Conservation (phyloP, 345 rosid genomes). For the Cochlearia excelsa region DNA sequence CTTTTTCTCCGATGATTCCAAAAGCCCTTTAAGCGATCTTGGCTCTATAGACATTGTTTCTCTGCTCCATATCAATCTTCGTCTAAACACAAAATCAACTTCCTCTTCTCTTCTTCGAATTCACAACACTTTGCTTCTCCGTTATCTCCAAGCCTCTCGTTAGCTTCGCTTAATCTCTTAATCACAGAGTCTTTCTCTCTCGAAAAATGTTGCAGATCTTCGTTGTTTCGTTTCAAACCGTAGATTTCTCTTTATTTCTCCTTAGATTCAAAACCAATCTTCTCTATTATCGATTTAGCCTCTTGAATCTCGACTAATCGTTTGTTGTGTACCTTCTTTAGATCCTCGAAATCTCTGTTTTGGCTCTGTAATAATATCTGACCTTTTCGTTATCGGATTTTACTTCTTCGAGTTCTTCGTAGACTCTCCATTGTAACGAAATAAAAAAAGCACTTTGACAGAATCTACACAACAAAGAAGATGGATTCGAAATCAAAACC, state of each 20-base stretch:
- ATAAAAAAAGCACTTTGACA: neutral
- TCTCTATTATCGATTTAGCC: slow-evolving; percentile 45
- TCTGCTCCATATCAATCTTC: slow-evolving; percentile 60
- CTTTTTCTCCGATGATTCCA: slow-evolving; percentile 49
- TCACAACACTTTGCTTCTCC: slow-evolving; percentile 40
- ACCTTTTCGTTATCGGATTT: slow-evolving; percentile 69
- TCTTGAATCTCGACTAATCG: slow-evolving; percentile 46
- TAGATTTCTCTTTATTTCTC: slow-evolving; percentile 43
- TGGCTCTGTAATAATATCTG: slow-evolving; percentile 44
- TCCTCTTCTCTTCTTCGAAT: slow-evolving; percentile 53
- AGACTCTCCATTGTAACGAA: slow-evolving; percentile 48
- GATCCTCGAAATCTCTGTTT: slow-evolving; percentile 46
- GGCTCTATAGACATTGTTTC: slow-evolving; percentile 46
- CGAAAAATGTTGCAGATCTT: slow-evolving; percentile 47
- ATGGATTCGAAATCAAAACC: no score
- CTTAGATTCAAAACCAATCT: slow-evolving; percentile 43
- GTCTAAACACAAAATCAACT: slow-evolving; percentile 51
- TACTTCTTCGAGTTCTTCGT: slow-evolving; percentile 64
- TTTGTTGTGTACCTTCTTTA: slow-evolving; percentile 52
- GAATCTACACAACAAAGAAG: no score
- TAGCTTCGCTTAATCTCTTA: slow-evolving; percentile 49
- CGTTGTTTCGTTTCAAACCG: slow-evolving; percentile 38
- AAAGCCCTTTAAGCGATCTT: slow-evolving; percentile 61
- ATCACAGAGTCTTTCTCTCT: slow-evolving; percentile 50
- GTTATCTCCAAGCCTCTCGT: slow-evolving; percentile 63